phyloP scores from a whole-genome alignment of 73 alveolate species.

The Paramecium primaurelia region DNA sequence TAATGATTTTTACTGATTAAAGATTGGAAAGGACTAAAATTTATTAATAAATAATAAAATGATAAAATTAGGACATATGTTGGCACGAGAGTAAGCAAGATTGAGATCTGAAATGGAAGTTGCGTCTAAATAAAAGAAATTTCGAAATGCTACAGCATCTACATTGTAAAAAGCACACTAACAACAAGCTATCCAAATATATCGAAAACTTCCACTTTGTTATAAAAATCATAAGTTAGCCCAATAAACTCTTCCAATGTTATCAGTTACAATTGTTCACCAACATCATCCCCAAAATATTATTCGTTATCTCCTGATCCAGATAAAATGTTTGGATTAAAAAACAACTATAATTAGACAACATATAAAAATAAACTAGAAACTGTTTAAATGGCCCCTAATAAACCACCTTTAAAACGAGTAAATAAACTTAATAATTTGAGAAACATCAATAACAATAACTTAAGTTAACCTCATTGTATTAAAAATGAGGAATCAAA shows the following conservation, averaged over 20 bases:
- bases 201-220: background rate
- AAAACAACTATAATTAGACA: background rate
- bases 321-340: background rate
- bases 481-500: background rate
- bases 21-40: background rate
- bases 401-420: conserved; percentile 35
- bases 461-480: background rate
- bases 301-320: background rate
- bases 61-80: background rate
- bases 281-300: background rate
- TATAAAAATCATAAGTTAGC: background rate
- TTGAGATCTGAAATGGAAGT: background rate
- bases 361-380: background rate
- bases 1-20: background rate
- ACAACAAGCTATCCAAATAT: background rate
- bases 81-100: background rate
- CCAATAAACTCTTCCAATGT: background rate
- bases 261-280: background rate
- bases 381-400: background rate
- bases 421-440: background rate
- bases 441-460: background rate
- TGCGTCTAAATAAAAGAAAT: background rate
- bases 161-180: background rate
- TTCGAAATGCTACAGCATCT: background rate
- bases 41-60: background rate